Percentiles rank a stretch among this genome's conserved stretches.
Conservation (phyloP, 2,329 filamentous ascomycete species). For the Penicillium sp. region DNA sequence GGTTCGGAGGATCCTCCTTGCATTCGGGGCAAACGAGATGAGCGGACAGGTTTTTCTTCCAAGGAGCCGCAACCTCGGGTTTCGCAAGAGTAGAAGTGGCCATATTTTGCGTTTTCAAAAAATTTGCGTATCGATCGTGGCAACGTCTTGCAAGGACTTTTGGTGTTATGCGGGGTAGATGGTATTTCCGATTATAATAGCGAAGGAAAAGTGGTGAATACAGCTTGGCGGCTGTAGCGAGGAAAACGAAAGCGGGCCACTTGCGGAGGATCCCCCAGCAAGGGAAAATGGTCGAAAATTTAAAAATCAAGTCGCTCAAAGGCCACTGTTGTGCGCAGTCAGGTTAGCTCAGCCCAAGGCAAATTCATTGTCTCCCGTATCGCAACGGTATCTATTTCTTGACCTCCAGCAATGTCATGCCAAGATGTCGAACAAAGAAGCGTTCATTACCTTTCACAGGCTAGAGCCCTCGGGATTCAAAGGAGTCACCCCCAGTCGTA, state of each 20-base stretch:
- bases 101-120: constrained; percentile 35
- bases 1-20: constrained; percentile 83
- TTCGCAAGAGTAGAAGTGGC: constrained; percentile 35
- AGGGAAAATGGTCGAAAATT: constrained; percentile 12
- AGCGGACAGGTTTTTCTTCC: constrained; percentile 82
- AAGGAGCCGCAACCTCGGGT: constrained; percentile 49
- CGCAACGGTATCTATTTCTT: neutral
- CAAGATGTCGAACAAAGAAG: neutral
- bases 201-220: constrained; percentile 70
- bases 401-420: neutral
- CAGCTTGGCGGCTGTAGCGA: constrained; percentile 56
- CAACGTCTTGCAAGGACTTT: constrained; percentile 47
- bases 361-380: neutral
- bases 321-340: constrained; percentile 32
- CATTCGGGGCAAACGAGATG: constrained; percentile 87
- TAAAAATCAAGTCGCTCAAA: constrained; percentile 20
- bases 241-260: constrained; percentile 16
- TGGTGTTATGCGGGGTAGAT: constrained; percentile 42
- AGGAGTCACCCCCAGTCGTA: constrained; percentile 23
- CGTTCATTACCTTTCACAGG: constrained; percentile 37
- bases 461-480: constrained; percentile 9
- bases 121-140: constrained; percentile 33
- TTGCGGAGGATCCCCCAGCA: constrained; percentile 11
- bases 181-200: constrained; percentile 51
- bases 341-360: constrained; percentile 31